Conservation (phyloP, 257 asterid species). For the Solanum sitiens region DNA sequence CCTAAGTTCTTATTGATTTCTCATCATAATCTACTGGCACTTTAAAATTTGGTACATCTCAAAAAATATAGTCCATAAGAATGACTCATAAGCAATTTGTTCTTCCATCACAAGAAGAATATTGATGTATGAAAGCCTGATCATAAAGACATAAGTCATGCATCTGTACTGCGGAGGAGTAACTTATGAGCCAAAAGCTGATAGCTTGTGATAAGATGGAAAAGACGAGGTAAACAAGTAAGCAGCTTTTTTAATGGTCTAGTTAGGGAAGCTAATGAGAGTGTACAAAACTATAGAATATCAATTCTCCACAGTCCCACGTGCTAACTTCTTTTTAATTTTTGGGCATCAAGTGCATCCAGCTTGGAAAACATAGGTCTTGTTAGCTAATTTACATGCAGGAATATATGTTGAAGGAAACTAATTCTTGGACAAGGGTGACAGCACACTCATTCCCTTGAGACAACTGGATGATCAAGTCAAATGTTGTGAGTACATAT, state of each 20-base stretch:
- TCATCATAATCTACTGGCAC: not conserved
- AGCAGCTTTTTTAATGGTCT: not conserved
- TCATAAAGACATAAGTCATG: not conserved
- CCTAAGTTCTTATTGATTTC: not conserved
- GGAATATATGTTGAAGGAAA: not conserved
- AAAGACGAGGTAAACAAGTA: not conserved
- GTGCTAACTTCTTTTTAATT: not conserved
- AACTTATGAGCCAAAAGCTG: not conserved
- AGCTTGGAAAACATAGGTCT: not conserved
- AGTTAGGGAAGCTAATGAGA: not conserved
- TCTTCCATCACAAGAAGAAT: not conserved
- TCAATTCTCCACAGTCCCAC: not conserved
- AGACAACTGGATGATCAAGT: not conserved
- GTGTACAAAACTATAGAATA: not conserved
- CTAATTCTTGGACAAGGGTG: not conserved
- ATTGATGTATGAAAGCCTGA: not conserved
- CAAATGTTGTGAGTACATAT: not conserved
- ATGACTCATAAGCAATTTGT: not conserved
- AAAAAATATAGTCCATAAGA: not conserved
- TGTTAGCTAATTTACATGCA: not conserved
- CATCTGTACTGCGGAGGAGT: not conserved
- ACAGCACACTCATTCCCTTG: not conserved
- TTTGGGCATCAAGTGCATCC: not conserved
- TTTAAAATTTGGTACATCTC: not conserved
- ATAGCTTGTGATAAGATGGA: not conserved